Percentiles rank a stretch among this genome's conserved stretches.
These are phyloP conservation scores for Boletellus sp. DNA, from an alignment of 768 basidiomycete species.

Conservation along the genomic window DNA sequence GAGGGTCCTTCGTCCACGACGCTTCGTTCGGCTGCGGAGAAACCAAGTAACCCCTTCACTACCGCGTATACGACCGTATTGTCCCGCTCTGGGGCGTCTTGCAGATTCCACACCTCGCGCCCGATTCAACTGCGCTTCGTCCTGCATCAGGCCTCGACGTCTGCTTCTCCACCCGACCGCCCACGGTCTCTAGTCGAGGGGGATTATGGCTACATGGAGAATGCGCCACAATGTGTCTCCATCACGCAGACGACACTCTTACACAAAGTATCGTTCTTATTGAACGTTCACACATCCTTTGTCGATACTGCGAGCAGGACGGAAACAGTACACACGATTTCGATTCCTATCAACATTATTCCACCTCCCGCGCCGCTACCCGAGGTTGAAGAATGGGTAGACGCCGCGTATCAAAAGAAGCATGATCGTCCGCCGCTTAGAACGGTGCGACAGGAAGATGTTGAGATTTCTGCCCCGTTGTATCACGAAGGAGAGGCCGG, in stretches of 20 bases:
- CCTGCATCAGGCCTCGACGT: conserved; percentile 59
- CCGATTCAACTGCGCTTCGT: conserved; percentile 78
- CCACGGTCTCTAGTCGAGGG: conserved; percentile 40
- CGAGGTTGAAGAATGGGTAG: conserved; percentile 67
- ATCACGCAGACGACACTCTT: conserved; percentile 81
- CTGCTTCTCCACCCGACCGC: conserved; percentile 47
- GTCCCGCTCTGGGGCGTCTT: conserved; percentile 86
- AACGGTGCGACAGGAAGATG: conserved; percentile 68
- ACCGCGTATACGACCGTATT: conserved; percentile 54
- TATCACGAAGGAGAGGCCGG: conserved; percentile 74
- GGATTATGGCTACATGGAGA: conserved; percentile 47
- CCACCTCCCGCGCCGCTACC: conserved; percentile 77
- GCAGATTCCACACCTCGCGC: conserved; percentile 78
- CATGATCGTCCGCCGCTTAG: conserved; percentile 75
- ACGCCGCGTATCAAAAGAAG: conserved; percentile 81
- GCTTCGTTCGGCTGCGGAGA: conserved; percentile 23
- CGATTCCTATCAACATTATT: conserved; percentile 68
- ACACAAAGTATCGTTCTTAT: conserved; percentile 75
- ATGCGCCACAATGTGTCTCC: conserved; percentile 63
- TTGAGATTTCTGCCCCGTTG: conserved; percentile 54
- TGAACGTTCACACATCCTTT: conserved; percentile 74
- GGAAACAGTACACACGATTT: conserved; percentile 60
- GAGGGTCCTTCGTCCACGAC: conserved; percentile 34
- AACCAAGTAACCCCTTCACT: conserved; percentile 35
- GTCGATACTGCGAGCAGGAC: conserved; percentile 65